Conservation (phyloP, 805 yeast species). For the Sugiyamaella chiloensis region DNA sequence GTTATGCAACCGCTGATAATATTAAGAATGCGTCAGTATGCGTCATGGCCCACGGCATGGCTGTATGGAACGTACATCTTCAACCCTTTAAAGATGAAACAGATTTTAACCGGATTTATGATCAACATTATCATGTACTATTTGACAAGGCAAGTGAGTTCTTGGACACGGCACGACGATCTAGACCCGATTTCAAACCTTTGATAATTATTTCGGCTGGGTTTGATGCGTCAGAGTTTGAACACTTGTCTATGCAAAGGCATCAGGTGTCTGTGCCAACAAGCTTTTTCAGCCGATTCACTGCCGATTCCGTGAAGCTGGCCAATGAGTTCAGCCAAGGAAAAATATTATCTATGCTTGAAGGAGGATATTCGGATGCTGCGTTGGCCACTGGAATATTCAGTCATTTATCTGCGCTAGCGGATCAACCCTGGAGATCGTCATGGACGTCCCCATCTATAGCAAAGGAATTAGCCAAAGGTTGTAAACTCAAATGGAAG, state of each 20-base stretch:
- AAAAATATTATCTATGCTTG: constrained; percentile 63
- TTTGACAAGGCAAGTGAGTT: constrained; percentile 67
- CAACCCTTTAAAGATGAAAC: constrained; percentile 60
- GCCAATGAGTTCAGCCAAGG: constrained; percentile 63
- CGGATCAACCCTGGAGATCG: constrained; percentile 52
- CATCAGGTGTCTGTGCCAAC: constrained; percentile 82
- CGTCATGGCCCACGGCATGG: constrained; percentile 68
- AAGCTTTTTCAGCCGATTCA: constrained; percentile 66
- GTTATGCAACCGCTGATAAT: constrained; percentile 68
- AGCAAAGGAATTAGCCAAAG: constrained; percentile 62
- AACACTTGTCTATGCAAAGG: constrained; percentile 79
- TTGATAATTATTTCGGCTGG: constrained; percentile 79
- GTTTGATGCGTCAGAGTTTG: constrained; percentile 83
- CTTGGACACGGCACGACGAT: constrained; percentile 35
- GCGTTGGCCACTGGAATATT: constrained; percentile 77
- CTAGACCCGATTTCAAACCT: constrained; percentile 47
- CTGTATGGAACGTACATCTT: constrained; percentile 81
- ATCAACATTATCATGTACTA: constrained; percentile 55
- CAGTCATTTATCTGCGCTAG: constrained; percentile 72
- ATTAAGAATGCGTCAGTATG: constrained; percentile 77
- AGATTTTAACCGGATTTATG: constrained; percentile 63
- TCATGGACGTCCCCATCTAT: constrained; percentile 64
- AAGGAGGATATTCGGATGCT: constrained; percentile 85
- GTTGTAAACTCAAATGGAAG: constrained; percentile 65
- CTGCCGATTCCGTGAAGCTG: constrained; percentile 66